Percentiles rank a stretch among this genome's conserved stretches.
Evolutionary conservation across 2,329 filamentous ascomycete species (phyloP).

Genomic region (Colletotrichum eremochloae): DNA sequence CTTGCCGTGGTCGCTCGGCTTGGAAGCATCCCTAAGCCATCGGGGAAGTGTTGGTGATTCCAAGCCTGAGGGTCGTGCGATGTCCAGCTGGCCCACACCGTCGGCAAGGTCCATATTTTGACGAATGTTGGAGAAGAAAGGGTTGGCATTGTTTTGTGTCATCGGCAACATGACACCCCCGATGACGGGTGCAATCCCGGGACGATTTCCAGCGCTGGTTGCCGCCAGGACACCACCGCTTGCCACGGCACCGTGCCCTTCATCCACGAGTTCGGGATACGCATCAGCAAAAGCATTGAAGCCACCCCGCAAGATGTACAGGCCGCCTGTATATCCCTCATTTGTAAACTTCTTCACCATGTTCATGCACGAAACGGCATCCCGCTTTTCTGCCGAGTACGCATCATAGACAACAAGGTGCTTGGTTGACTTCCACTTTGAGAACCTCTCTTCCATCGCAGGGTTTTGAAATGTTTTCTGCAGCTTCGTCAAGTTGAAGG

Average conservation of each 20-base stretch:
- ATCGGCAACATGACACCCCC: conserved; percentile 88
- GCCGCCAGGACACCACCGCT: conserved; percentile 57
- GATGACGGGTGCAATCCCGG: conserved; percentile 78
- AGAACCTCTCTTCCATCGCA: conserved; percentile 78
- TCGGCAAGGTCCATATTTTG: conserved; percentile 96
- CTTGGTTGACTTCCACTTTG: conserved; percentile 79
- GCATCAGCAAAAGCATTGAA: conserved; percentile 79
- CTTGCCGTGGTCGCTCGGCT: conserved; percentile 80
- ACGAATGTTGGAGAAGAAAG: conserved; percentile 95
- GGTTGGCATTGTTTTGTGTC: conserved; percentile 78
- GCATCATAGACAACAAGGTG: conserved; percentile 91
- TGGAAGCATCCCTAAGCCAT: conserved; percentile 82
- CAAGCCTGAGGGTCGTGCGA: conserved; percentile 61
- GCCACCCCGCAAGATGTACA: conserved; percentile 84
- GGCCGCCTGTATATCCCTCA: conserved; percentile 82
- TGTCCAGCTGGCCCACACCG: conserved; percentile 87
- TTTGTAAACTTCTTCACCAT: conserved; percentile 93
- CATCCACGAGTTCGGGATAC: conserved; percentile 76
- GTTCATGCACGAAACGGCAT: conserved; percentile 84
- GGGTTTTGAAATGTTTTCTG: conserved; percentile 86
- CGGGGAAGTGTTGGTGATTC: conserved; percentile 70
- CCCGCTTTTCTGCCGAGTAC: conserved; percentile 80
- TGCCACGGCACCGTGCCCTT: conserved; percentile 53
- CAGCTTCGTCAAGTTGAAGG: conserved; percentile 90
- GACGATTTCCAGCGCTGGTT: conserved; percentile 57